Conservation (phyloP, 1,284 basidiomycete genomes). For the Tilletiopsis washingtonensis region DNA sequence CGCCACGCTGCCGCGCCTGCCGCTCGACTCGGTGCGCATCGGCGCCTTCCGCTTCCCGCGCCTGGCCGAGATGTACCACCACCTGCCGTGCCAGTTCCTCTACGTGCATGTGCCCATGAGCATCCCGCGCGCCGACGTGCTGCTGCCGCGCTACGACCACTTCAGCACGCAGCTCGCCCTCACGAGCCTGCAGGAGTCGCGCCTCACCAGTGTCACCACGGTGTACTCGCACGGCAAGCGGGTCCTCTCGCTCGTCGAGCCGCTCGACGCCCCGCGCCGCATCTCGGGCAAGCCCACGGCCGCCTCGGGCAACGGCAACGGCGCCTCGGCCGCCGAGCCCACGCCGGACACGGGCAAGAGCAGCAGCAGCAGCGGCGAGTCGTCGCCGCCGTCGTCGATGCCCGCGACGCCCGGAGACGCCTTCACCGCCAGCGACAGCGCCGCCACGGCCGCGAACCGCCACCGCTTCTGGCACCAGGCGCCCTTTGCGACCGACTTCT, state of each 20-base stretch:
- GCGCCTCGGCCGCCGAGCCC: too few species aligned
- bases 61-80: conserved; percentile 45
- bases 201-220: conserved; percentile 43
- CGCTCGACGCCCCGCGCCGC: conserved; percentile 35
- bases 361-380: neutral
- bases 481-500: conserved; percentile 47
- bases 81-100: conserved; percentile 48
- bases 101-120: conserved; percentile 47
- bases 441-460: conserved; percentile 6
- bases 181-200: conserved; percentile 28
- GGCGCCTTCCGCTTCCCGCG: conserved; percentile 42
- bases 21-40: conserved; percentile 27
- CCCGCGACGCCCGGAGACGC: neutral
- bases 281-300: conserved; percentile 23
- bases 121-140: conserved; percentile 40
- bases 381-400: neutral
- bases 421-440: neutral
- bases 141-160: conserved; percentile 33
- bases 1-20: conserved; percentile 26
- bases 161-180: conserved; percentile 44
- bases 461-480: conserved; percentile 43
- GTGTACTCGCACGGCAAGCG: conserved; percentile 48
- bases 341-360: neutral
- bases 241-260: conserved; percentile 42
- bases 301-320: conserved; percentile 7